A percentile compares a stretch with the other conserved stretches of the same genome.
Evolutionary conservation across 192 early-diverging fungal species (phyloP).

Genomic region (Backusella psychrophila): DNA sequence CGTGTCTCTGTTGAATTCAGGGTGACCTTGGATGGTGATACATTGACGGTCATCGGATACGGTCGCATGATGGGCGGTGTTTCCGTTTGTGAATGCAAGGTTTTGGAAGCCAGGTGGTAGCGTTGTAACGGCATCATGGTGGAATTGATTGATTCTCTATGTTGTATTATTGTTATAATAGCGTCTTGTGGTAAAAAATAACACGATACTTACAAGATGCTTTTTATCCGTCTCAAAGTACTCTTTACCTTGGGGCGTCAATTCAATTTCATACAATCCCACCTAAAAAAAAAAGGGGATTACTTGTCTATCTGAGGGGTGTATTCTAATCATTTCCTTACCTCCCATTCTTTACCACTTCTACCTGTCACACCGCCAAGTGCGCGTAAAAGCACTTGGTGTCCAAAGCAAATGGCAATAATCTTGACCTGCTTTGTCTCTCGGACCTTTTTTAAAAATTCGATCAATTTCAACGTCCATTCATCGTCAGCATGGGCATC

Average conservation of each 20-base stretch:
- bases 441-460: conserved; percentile 46
- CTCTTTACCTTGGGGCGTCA: conserved; percentile 39
- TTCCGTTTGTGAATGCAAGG: conserved; percentile 50
- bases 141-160: conserved; percentile 60
- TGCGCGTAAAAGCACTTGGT: conserved; percentile 76
- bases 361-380: conserved; percentile 53
- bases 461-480: conserved; percentile 64
- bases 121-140: conserved; percentile 64
- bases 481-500: conserved; percentile 62
- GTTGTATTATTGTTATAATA: too few relatives aligned
- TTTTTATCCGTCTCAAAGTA: conserved; percentile 28
- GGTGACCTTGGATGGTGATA: conserved; percentile 71
- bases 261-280: conserved; percentile 36
- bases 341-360: conserved; percentile 76
- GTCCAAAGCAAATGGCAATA: conserved; percentile 83
- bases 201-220: conserved; percentile 11
- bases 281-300: conserved; percentile 33
- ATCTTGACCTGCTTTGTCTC: conserved; percentile 42
- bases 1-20: conserved; percentile 55
- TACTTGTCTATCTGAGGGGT: background rate
- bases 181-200: too few relatives aligned
- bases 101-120: conserved; percentile 62
- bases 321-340: conserved; percentile 24
- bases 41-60: conserved; percentile 51
- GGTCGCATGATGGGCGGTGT: conserved; percentile 59